These are phyloP conservation scores for Penicillium sp. DNA, from an alignment of 2,329 filamentous ascomycete species.

Conservation along the genomic window DNA sequence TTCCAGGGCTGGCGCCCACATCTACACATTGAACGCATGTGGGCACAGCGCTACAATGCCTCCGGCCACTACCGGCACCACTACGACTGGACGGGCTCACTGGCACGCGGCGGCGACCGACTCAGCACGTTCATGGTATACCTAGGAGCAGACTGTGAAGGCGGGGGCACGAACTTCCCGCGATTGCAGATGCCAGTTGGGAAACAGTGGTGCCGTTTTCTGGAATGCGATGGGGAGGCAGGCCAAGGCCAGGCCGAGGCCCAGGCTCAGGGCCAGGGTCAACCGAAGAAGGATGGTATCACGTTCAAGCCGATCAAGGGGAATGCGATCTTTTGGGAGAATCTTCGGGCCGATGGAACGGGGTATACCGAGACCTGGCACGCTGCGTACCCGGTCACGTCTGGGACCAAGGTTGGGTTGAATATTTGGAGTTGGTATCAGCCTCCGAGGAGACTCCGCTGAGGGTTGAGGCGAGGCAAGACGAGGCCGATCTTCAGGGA, in stretches of 20 bases:
- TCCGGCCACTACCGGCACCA: slow-evolving; percentile 64
- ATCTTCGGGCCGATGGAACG: slow-evolving; percentile 58
- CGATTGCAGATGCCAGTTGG: slow-evolving; percentile 50
- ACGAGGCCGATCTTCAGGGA: not conserved
- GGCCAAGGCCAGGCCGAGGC: not conserved
- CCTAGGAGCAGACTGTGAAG: slow-evolving; percentile 55
- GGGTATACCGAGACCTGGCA: slow-evolving; percentile 65
- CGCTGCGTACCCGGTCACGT: slow-evolving; percentile 61
- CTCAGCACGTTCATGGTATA: slow-evolving; percentile 68
- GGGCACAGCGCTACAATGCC: slow-evolving; percentile 63
- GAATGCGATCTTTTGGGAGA: slow-evolving; percentile 67
- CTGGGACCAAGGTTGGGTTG: slow-evolving; percentile 62
- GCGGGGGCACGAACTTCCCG: slow-evolving; percentile 66
- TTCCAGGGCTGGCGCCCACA: slow-evolving; percentile 65
- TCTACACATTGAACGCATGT: slow-evolving; percentile 64
- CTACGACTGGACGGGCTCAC: slow-evolving; percentile 60
- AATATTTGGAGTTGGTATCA: slow-evolving; percentile 70
- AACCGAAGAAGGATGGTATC: slow-evolving; percentile 46
- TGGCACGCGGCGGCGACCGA: slow-evolving; percentile 45
- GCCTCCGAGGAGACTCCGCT: slow-evolving; percentile 30
- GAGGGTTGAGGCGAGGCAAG: not conserved
- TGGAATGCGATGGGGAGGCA: slow-evolving; percentile 54
- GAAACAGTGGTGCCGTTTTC: slow-evolving; percentile 59
- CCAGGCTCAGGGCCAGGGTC: not conserved
- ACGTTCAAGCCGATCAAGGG: slow-evolving; percentile 63